Base-by-base conservation (phyloP, 2,329 filamentous ascomycete genomes). In the Lecanosticta acicola region DNA sequence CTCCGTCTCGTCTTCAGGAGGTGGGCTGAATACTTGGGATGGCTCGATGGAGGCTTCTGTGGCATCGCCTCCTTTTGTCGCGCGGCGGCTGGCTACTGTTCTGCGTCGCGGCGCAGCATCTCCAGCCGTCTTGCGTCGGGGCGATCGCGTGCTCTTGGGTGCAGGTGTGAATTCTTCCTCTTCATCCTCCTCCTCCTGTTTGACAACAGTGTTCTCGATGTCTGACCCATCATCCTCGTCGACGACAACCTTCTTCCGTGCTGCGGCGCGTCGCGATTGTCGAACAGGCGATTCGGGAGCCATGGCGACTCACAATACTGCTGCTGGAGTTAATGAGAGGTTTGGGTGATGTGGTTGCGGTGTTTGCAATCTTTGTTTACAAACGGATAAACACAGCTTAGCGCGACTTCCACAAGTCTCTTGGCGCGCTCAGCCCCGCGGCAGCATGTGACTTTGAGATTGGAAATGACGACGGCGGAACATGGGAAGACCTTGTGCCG, bases 91-190 rank as follows among this genome's bases (percentile, higher is more conserved):
- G 45, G 67, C 59, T 2, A 61, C 59, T 11, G 69, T 68, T 49
- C 59, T 67, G 49, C 59, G 59, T 49, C 59, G 66, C 17, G 70
- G 73, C 18, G 78, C 73, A 5, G 76, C 68, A 8, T 71, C 60
- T 4, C 71, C 68, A 7, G 75, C 44, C 1, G 58, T 72, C 59
- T 74, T 76, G 47, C 75, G 70, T 53, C 77, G 71, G n/a, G 77
- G 73, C 43, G 77, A 73, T 53, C 77, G 73, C 24, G 74, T 78
- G 38, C 71, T 74, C 48, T 76, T 77, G 45, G 84, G 78, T 39
- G 84, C 84, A 2, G 88, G 88, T 36, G 84, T 85, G 60, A 89
- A 93, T 40, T 94, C 87, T 40, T 90, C 84, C 53, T 86, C 85
- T 40, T 84, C 79, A 20, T 84, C 74, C 20, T 74, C 77, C 13